A percentile compares a stretch with the other conserved stretches of the same genome.
Conservation (phyloP, 192 early-diverging fungal genomes). For the Coemansia sp. region DNA sequence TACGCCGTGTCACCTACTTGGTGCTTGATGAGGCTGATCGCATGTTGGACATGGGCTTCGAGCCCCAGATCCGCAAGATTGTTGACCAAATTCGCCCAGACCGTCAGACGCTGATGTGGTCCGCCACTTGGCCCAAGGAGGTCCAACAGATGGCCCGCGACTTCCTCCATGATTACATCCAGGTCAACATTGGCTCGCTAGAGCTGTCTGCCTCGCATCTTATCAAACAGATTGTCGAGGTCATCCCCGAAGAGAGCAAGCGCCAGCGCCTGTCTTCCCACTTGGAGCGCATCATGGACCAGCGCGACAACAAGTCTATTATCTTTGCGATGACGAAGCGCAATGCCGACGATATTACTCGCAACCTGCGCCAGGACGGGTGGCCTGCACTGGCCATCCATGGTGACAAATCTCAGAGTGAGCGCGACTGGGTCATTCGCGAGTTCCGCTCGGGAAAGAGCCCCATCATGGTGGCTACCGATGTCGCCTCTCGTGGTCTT, state of each 20-base stretch:
- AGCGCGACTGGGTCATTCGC: slow-evolving; percentile 94
- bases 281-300: slow-evolving; percentile 81
- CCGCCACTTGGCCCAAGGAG: slow-evolving; percentile 98
- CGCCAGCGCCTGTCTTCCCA: slow-evolving; percentile 70
- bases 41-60: slow-evolving; percentile 99
- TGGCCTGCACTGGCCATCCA: slow-evolving; percentile 95
- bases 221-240: slow-evolving; percentile 89
- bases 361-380: slow-evolving; percentile 83
- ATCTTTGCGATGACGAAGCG: slow-evolving; percentile 97
- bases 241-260: slow-evolving; percentile 87
- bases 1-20: slow-evolving; percentile 93
- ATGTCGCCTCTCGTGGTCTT: slow-evolving; percentile 94
- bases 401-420: slow-evolving; percentile 93
- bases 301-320: slow-evolving; percentile 85
- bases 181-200: slow-evolving; percentile 94
- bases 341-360: slow-evolving; percentile 86
- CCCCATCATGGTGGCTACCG: slow-evolving; percentile 98
- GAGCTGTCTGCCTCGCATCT: slow-evolving; percentile 92
- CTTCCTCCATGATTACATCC: slow-evolving; percentile 91
- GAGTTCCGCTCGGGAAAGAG: slow-evolving; percentile 87
- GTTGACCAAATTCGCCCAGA: slow-evolving; percentile 97
- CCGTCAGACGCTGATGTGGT: slow-evolving; percentile 99
- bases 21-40: slow-evolving; percentile 99
- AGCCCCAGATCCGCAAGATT: slow-evolving; percentile 97
- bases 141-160: slow-evolving; percentile 90